Evolutionary conservation across 2,329 filamentous ascomycete genomes (phyloP).

Genomic region (Lomentospora prolificans): DNA sequence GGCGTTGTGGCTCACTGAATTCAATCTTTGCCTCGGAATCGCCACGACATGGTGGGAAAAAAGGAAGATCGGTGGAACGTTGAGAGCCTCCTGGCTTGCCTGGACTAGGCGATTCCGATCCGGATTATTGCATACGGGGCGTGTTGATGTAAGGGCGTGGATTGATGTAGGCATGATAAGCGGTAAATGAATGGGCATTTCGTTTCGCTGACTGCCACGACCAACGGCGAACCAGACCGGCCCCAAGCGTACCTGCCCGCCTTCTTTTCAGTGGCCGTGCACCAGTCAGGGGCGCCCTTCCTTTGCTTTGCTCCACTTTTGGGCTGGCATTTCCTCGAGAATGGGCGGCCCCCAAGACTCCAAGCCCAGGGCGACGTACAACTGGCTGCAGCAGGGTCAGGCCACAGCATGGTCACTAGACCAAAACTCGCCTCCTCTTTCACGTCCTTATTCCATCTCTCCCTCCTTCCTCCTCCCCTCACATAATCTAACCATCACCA

Average conservation of each 20-base stretch:
- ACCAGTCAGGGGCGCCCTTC: slow-evolving; percentile 9
- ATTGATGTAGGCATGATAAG: neutral
- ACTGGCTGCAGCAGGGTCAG: slow-evolving; percentile 7
- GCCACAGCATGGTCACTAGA: slow-evolving; percentile 8
- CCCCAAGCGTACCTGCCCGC: too few species aligned
- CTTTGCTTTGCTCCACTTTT: slow-evolving; percentile 9
- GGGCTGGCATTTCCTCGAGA: slow-evolving; percentile 12
- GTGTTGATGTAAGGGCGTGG: neutral
- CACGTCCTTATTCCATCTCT: slow-evolving; percentile 2
- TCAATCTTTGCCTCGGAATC: neutral
- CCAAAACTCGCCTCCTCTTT: slow-evolving; percentile 11
- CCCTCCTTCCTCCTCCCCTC: slow-evolving; percentile 10
- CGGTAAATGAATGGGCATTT: neutral
- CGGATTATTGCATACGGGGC: neutral
- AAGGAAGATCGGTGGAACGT: too few species aligned
- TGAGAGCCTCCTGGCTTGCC: too few species aligned
- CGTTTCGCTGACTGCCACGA: too few species aligned
- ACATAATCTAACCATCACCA: slow-evolving; percentile 12
- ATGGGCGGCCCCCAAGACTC: slow-evolving; percentile 2
- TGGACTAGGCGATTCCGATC: neutral
- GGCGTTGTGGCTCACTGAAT: neutral
- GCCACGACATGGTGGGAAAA: neutral
- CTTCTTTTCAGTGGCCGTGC: neutral
- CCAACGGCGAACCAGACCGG: too few species aligned
- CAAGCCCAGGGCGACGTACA: neutral